These are phyloP conservation scores for Metschnikowia shivogae DNA, from an alignment of 805 yeast species.

Conservation along the genomic window DNA sequence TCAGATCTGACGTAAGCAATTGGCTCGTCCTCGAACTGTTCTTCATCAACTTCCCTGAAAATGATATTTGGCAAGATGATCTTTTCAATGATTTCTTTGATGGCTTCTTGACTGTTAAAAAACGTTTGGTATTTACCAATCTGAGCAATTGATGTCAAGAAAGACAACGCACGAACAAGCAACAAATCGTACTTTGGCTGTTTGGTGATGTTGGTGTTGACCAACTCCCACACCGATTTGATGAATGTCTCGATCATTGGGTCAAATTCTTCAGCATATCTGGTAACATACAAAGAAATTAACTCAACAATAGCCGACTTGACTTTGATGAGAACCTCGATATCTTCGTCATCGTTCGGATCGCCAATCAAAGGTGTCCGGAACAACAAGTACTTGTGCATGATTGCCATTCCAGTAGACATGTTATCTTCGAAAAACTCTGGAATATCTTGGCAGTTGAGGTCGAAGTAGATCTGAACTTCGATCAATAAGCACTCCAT, in stretches of 20 bases:
- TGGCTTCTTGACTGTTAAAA: constrained; percentile 46
- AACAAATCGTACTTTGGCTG: constrained; percentile 81
- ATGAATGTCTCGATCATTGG: constrained; percentile 72
- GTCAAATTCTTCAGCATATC: constrained; percentile 92
- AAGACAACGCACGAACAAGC: constrained; percentile 74
- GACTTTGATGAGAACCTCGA: constrained; percentile 64
- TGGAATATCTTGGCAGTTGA: constrained; percentile 97
- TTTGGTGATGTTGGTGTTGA: constrained; percentile 52
- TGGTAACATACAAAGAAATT: constrained; percentile 76
- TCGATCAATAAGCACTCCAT: constrained; percentile 70
- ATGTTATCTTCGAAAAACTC: constrained; percentile 95
- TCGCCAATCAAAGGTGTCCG: constrained; percentile 51
- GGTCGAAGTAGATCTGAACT: constrained; percentile 81
- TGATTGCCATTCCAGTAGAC: constrained; percentile 66
- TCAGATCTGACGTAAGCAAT: constrained; percentile 89
- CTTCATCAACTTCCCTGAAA: constrained; percentile 84
- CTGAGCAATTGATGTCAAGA: constrained; percentile 76
- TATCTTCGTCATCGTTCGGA: constrained; percentile 55
- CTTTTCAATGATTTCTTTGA: constrained; percentile 74
- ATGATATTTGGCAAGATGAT: constrained; percentile 86
- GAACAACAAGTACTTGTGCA: constrained; percentile 76
- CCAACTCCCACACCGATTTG: constrained; percentile 74
- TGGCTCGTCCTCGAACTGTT: constrained; percentile 95
- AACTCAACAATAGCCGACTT: constrained; percentile 83
- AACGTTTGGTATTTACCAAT: constrained; percentile 59